Evolutionary conservation across 352 stramenopile species (phyloP), one percentile per base, ranked within the genome.

Genomic region (Globisporangium solare): DNA sequence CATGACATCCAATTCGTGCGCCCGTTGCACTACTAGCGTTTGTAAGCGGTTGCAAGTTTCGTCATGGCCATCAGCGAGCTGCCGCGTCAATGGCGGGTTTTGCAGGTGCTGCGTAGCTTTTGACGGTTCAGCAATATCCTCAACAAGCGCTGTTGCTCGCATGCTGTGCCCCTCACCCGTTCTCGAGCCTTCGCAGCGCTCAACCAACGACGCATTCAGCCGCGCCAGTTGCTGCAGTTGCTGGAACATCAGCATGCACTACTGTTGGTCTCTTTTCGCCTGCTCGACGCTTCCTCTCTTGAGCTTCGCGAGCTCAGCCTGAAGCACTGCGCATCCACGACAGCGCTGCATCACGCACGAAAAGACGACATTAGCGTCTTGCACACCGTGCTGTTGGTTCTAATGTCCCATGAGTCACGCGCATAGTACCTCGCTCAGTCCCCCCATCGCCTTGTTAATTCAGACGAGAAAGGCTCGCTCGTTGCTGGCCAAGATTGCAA

Each of bases 231-330:
- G 58, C 39, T 79, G 65, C 22, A 85, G 61, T 21, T 63, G 58
- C 39, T 79, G 65, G 43, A 67, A 77, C 61, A 85, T 79, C 7
- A 54, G 58, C 1, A 68, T 43, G 21, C 75, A 83, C 22, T 73
- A 61, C 11, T 70, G 47, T 20, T 75, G 66, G 37, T 85, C 75
- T 6, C 48, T 40, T 21, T 43, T 37, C 14, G 72, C 75, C 32
- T 66, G 56, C 18, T 59, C 7, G 24, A 76, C 45, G 22, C 54
- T 75, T 12, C 24, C 37, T 15, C 46, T 42, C 15, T 27, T 47
- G 6, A 79, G 51, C 17, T 60, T 18, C 32, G 24, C 31, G 12
- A 76, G 20, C 17, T 79, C 62, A 14, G 41, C 46, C 2, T 32
- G 32, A 42, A 76, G 59, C 1, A 11, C 31, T 3, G 2, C 22